A percentile compares a stretch with the other conserved stretches of the same genome.
These are phyloP conservation scores for Glaciozyma martinii DNA, from an alignment of 768 basidiomycete species.

Conservation along the genomic window DNA sequence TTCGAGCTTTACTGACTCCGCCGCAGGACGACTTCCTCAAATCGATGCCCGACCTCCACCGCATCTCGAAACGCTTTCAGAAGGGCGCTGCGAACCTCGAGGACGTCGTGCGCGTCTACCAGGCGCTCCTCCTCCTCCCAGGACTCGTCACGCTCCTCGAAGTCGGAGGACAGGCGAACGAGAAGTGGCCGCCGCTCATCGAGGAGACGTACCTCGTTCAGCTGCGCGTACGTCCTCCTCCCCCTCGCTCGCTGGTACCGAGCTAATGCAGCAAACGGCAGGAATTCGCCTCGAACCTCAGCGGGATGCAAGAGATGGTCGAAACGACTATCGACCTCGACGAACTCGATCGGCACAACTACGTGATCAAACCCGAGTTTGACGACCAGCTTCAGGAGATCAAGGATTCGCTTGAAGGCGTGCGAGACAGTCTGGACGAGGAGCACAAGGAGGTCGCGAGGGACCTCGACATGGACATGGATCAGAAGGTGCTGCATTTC, in stretches of 20 bases:
- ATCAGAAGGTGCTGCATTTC: conserved; percentile 82
- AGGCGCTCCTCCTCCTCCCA: conserved; percentile 74
- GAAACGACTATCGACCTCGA: conserved; percentile 89
- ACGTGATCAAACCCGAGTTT: conserved; percentile 85
- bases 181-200: conserved; percentile 46
- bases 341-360: conserved; percentile 67
- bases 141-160: conserved; percentile 62
- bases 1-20: too few relatives aligned
- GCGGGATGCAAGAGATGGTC: conserved; percentile 84
- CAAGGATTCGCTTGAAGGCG: conserved; percentile 57
- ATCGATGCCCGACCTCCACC: conserved; percentile 84
- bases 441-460: conserved; percentile 64
- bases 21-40: conserved; percentile 74
- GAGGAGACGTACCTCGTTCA: conserved; percentile 48
- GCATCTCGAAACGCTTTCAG: conserved; percentile 84
- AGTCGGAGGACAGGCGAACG: conserved; percentile 45
- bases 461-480: conserved; percentile 69
- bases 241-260: not conserved
- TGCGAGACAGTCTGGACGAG: conserved; percentile 68
- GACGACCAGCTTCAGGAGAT: conserved; percentile 64
- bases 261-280: conserved; percentile 36
- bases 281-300: conserved; percentile 56
- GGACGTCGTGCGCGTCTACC: conserved; percentile 91
- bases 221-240: conserved; percentile 6
- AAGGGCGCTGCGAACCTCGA: conserved; percentile 74